Percentiles rank a stretch among this genome's conserved stretches.
Evolutionary conservation across 345 rosid genomes (phyloP).

Genomic region (Aegle marmelos): DNA sequence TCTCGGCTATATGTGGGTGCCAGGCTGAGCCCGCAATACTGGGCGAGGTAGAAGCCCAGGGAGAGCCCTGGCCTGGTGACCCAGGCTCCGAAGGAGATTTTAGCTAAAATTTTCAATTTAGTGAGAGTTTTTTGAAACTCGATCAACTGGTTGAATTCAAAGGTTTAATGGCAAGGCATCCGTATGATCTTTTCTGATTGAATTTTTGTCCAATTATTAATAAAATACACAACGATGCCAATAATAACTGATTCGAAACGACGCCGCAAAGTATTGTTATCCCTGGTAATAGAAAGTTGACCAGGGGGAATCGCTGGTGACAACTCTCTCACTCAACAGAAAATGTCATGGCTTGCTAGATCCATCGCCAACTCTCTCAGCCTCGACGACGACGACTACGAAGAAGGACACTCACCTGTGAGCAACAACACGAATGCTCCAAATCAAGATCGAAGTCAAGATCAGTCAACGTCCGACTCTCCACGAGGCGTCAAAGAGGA

Average conservation of each 20-base stretch:
- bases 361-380: slow-evolving; percentile 60
- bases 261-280: background rate
- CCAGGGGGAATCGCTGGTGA: background rate
- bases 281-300: background rate
- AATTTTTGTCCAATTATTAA: too few species aligned
- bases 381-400: slow-evolving; percentile 37
- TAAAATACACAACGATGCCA: too few species aligned
- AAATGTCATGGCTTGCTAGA: slow-evolving; percentile 71
- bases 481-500: slow-evolving; percentile 84
- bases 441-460: slow-evolving; percentile 5
- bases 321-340: background rate
- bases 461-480: slow-evolving; percentile 19
- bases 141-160: too few species aligned
- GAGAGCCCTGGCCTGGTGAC: too few species aligned
- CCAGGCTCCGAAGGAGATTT: too few species aligned
- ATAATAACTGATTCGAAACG: background rate
- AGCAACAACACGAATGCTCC: background rate
- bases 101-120: too few species aligned
- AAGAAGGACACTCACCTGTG: background rate
- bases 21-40: too few species aligned
- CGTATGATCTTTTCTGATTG: too few species aligned
- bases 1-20: too few species aligned
- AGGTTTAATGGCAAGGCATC: too few species aligned
- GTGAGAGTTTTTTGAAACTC: too few species aligned
- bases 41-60: too few species aligned